Conservation (phyloP, 2,329 filamentous ascomycete genomes). For the Coniochaeta ligniaria region DNA sequence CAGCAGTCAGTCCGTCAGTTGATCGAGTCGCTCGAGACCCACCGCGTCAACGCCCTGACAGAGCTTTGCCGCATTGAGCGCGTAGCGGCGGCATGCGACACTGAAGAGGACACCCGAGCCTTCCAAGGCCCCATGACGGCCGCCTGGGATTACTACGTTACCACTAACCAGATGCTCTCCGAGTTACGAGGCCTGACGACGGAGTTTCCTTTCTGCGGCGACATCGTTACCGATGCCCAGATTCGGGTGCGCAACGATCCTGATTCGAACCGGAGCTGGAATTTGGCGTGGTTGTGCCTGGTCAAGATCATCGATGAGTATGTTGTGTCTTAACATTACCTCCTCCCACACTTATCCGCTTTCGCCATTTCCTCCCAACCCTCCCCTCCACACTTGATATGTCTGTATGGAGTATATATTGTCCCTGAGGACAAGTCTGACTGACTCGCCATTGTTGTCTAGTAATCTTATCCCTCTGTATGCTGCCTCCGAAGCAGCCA, state of each 20-base stretch:
- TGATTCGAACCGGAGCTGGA: slow-evolving; percentile 64
- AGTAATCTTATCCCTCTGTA: slow-evolving; percentile 52
- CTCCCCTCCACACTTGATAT: too few species aligned
- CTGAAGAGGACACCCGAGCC: slow-evolving; percentile 49
- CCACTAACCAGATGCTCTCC: slow-evolving; percentile 59
- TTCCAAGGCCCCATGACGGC: slow-evolving; percentile 59
- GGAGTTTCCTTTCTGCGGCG: slow-evolving; percentile 60
- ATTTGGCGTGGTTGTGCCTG: slow-evolving; percentile 66
- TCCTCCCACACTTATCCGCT: too few species aligned
- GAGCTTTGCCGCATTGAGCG: slow-evolving; percentile 67
- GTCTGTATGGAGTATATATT: too few species aligned
- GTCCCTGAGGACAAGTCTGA: background rate
- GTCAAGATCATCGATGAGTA: slow-evolving; percentile 60
- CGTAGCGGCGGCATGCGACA: slow-evolving; percentile 49
- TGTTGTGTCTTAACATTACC: slow-evolving; percentile 19
- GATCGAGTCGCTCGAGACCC: slow-evolving; percentile 55
- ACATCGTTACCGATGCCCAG: slow-evolving; percentile 59
- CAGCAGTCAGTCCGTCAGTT: slow-evolving; percentile 39
- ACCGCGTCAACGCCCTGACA: slow-evolving; percentile 66
- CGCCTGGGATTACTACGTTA: slow-evolving; percentile 67
- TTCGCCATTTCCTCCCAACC: too few species aligned
- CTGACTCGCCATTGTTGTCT: slow-evolving; percentile 3
- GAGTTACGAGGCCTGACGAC: slow-evolving; percentile 63
- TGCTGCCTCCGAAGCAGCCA: slow-evolving; percentile 52
- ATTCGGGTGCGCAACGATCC: slow-evolving; percentile 56